Base-by-base conservation (phyloP, 2,329 filamentous ascomycete species). In the Fusarium humuli region DNA sequence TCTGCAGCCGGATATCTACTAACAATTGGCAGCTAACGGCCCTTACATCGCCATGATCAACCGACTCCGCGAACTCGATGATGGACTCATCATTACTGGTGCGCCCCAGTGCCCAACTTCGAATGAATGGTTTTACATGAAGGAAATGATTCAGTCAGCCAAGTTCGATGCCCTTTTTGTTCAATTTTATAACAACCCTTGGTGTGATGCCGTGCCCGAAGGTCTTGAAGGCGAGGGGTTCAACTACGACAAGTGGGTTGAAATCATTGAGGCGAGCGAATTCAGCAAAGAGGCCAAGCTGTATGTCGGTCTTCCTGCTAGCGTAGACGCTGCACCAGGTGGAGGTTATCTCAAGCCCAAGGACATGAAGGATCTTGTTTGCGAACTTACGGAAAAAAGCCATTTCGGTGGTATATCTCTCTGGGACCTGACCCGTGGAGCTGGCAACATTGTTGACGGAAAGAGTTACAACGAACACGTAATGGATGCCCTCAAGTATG, bases 161-260 rank as follows among this genome's bases (percentile, higher is more conserved):
- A 73, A 79, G 46, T 82, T 86, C 65, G 81, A 83, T 27, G 78
- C 80, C 16, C 75, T 83, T 42, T 84, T 83, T 72, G 74, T 86
- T 53, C 83, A 85, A 76, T 86, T 85, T 75, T 85, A 84, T 77
- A 84, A 85, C 78, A 85, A 85, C 73, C 70, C 72, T 1, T 67
- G 50, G 22, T 84, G 82, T 70, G 79, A 81, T 46, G 75, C 77
- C 27, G 71, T 81, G 63, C 37, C 72, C 18, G 63, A 69, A 56
- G 76, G 11, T 77, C 69, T 22, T 57, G 76, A 12, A 73, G 77
- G 13, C 69, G 71, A 37, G 27, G 23, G 34, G 7, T 82, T 84
- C 77, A 85, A 84, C 66, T 86, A 82, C 72, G 73, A 82, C 53
- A 73, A 74, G 16, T 86, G 84, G 83, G 79, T 76, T 49, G 41